A percentile compares a stretch with the other conserved stretches of the same genome.
These are phyloP conservation scores for Aspergillus taichungensis DNA, from an alignment of 495 filamentous ascomycete genomes.

Conservation along the genomic window DNA sequence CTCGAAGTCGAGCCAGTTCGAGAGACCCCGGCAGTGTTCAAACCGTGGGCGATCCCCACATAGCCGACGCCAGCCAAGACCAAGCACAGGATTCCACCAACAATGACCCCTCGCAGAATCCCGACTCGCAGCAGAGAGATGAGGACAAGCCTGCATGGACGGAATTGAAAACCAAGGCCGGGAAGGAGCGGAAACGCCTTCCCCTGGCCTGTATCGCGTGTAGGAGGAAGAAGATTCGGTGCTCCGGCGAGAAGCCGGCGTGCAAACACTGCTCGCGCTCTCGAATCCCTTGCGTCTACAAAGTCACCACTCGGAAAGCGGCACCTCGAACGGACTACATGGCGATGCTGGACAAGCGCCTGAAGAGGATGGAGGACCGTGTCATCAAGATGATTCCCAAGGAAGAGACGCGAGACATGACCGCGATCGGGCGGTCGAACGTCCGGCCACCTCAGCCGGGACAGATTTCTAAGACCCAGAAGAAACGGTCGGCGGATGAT, in stretches of 20 bases:
- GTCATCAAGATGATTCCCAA: conserved; percentile 95
- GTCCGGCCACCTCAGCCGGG: conserved; percentile 72
- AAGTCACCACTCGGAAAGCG: conserved; percentile 88
- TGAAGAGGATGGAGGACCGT: conserved; percentile 94
- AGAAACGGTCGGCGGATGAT: conserved; percentile 81
- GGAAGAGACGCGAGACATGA: conserved; percentile 54
- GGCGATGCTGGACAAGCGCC: conserved; percentile 93
- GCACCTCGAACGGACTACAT: conserved; percentile 98
- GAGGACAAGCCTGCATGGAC: conserved; percentile 65
- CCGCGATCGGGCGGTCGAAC: conserved; percentile 58
- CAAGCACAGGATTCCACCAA: conserved; percentile 16
- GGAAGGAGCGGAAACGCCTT: conserved; percentile 89
- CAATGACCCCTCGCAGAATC: conserved; percentile 31
- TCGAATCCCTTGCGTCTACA: conserved; percentile 96
- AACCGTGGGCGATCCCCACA: conserved; percentile 15
- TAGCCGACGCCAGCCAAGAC: conserved; percentile 16
- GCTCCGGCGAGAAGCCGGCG: conserved; percentile 93
- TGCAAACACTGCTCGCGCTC: conserved; percentile 95
- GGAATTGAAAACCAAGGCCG: conserved; percentile 95
- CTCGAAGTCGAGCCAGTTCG: conserved; percentile 37
- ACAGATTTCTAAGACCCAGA: conserved; percentile 48
- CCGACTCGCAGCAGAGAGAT: conserved; percentile 13
- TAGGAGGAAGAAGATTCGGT: conserved; percentile 93
- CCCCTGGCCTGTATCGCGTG: conserved; percentile 95
- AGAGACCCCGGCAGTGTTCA: conserved; percentile 30